phyloP scores from a whole-genome alignment of 2,329 filamentous ascomycete genomes.

The Periconia sp. region DNA sequence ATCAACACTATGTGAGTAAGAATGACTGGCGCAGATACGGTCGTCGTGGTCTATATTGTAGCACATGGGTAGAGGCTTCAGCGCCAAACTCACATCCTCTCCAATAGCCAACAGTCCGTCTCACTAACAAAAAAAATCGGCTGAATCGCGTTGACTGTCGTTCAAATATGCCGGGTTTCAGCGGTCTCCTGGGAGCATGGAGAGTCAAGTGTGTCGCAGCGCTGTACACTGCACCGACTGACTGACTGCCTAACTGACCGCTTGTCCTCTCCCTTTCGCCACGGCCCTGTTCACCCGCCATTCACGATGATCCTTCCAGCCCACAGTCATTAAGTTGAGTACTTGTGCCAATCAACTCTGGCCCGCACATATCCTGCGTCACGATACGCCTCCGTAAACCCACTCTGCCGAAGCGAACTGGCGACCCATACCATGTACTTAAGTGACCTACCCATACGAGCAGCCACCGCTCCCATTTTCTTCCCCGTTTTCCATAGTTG shows the following conservation, averaged over 20 bases:
- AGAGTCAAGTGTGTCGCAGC: not conserved
- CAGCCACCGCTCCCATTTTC: not conserved
- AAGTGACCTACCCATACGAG: not conserved
- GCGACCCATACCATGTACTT: too few species aligned
- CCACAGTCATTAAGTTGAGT: too few species aligned
- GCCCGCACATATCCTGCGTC: not conserved
- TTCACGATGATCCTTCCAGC: not conserved
- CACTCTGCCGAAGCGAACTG: not conserved
- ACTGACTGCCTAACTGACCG: not conserved
- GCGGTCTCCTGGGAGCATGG: not conserved
- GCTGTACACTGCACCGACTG: not conserved
- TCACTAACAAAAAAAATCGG: not conserved
- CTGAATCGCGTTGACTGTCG: not conserved
- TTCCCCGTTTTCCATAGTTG: not conserved
- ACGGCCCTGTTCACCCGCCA: not conserved
- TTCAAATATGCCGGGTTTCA: not conserved
- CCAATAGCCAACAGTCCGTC: not conserved
- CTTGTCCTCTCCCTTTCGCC: not conserved
- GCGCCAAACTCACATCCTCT: not conserved
- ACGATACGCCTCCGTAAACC: not conserved
- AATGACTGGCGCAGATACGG: not conserved
- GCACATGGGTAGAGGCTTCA: not conserved
- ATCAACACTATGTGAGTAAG: too few species aligned
- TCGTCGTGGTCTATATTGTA: not conserved
- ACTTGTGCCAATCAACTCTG: too few species aligned